Base-by-base conservation (phyloP, 306 rosid genomes). In the Spatholobus suberectus region DNA sequence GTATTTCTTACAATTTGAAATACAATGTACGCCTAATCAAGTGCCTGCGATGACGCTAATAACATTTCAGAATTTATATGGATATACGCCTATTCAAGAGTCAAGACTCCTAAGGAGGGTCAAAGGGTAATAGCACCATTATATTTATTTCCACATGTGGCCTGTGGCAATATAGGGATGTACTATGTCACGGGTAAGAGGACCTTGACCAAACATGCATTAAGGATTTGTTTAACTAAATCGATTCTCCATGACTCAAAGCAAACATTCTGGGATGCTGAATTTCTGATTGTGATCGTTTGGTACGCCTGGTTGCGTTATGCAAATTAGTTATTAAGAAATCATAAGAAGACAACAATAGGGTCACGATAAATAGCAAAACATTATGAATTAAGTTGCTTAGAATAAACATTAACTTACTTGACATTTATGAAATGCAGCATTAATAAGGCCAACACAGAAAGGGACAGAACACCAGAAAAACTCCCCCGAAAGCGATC, bases 311-410 rank as follows among this genome's bases (percentile, higher is more conserved):
- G 57, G 49, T 35, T 67, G 54, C 37, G 29, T 13, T 44, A 52
- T 41, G 37, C 37, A 46, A 20, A 23, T 13, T 26, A 66, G 75
- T 21, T 35, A 65, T 75, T 49, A 81, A 79, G 75, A 20, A 81
- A 81, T 73, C 82, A 77, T 55, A 21, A 80, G 6, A 82, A 65
- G 87, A 81, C 90, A 85, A 81, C 49, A 67, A 38, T 11, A 37
- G 77, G 55, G 86, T 73, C 88, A 63, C 51, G 32, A 37, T 79
- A 66, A 73, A 18, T 32, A 51, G 65, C 75, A 78, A 85, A 49
- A 55, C 54, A 82, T 69, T 68, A 35, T 24, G 43, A 44, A 68
- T 74, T 80, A 74, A 65, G 83, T 71, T 85, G 78, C 79, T 74
- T 81, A 69, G 76, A 63, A 78, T 61, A 34, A 73, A 67, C 82